Base-by-base conservation (phyloP, 2,329 filamentous ascomycete species). In the Elsinoe batatas region DNA sequence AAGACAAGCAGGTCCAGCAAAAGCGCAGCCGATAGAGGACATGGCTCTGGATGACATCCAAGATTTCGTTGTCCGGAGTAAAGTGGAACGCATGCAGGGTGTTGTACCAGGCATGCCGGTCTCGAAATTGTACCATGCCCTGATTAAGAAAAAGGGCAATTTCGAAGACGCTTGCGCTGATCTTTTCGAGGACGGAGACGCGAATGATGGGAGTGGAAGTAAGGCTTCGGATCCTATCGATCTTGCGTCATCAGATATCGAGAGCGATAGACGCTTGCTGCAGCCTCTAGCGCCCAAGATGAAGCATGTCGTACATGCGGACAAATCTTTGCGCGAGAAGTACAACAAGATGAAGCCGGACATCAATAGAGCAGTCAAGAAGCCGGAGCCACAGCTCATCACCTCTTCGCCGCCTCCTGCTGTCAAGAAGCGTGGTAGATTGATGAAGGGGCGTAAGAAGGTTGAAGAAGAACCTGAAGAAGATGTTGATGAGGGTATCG, bases 291-390 rank as follows among this genome's bases (percentile, higher is more conserved):
- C 79, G 61, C 69, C 72, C 53, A 70, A 71, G n/a, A 76, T 76
- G 44, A 78, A 78, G 66, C 77, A 79, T 60, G 72, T 75, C 50
- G 72, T 83, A 32, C 79, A 80, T 60, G 73, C 72, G 10, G 73
- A 72, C 12, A 76, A 75, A 57, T 76, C 72, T 5, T 81, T 87
- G 56, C 75, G 79, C 6, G 65, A 70, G 57, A 67, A 64, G 55
- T 70, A 69, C 54, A 60, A 56, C 33, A 56, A 56, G 0, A 38
- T 55, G 8, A 57, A 57, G 10, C 56, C 59, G 15, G 51, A 54
- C 18, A 47, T 58, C 6, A 62, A 61, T 11, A 56, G 58, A 17
- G 49, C 51, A 26, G 36, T 57, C 5, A 63, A 61, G 36, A 68
- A 64, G 40, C 56, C 60, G 13, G 57, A 62, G 18, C 66, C 64